A percentile compares a stretch with the other conserved stretches of the same genome.
Conservation (phyloP, 2,329 filamentous ascomycete species). For the Colletotrichum eremochloae region DNA sequence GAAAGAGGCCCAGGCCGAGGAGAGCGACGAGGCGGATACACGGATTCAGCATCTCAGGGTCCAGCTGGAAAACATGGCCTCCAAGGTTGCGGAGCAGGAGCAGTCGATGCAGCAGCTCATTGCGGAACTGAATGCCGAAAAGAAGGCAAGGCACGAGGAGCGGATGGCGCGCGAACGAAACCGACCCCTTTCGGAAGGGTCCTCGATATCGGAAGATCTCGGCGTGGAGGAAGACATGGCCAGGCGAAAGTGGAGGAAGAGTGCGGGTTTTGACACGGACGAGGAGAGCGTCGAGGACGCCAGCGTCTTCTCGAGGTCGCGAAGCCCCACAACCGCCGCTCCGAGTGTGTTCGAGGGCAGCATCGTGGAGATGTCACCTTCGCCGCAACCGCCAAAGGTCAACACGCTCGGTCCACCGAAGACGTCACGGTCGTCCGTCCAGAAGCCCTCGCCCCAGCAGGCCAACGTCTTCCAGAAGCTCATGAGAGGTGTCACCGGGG, state of each 20-base stretch:
- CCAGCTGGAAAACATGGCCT: constrained; percentile 72
- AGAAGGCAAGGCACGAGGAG: constrained; percentile 59
- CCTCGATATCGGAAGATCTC: constrained; percentile 66
- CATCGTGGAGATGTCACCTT: constrained; percentile 31
- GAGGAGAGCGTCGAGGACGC: constrained; percentile 64
- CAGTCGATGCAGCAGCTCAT: constrained; percentile 62
- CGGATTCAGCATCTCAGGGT: constrained; percentile 67
- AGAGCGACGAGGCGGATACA: constrained; percentile 66
- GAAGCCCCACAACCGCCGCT: constrained; percentile 67
- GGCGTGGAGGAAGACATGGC: constrained; percentile 65
- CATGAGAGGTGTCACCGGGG: constrained; percentile 58
- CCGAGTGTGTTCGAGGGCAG: constrained; percentile 51
- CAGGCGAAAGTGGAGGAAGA: constrained; percentile 57
- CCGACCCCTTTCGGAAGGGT: constrained; percentile 53
- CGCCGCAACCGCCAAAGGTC: constrained; percentile 44
- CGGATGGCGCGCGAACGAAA: constrained; percentile 48
- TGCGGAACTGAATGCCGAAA: constrained; percentile 66
- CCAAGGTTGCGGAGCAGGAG: constrained; percentile 67
- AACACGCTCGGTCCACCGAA: constrained; percentile 20
- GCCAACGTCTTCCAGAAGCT: constrained; percentile 57
- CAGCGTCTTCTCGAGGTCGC: constrained; percentile 72
- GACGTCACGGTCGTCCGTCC: constrained; percentile 4
- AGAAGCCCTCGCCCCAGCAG: constrained; percentile 47
- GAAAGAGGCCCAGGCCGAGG: constrained; percentile 66
- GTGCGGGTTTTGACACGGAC: constrained; percentile 63